These are phyloP conservation scores for Stephania yunnanensis DNA, from an alignment of 164 flowering plant species.

Conservation along the genomic window DNA sequence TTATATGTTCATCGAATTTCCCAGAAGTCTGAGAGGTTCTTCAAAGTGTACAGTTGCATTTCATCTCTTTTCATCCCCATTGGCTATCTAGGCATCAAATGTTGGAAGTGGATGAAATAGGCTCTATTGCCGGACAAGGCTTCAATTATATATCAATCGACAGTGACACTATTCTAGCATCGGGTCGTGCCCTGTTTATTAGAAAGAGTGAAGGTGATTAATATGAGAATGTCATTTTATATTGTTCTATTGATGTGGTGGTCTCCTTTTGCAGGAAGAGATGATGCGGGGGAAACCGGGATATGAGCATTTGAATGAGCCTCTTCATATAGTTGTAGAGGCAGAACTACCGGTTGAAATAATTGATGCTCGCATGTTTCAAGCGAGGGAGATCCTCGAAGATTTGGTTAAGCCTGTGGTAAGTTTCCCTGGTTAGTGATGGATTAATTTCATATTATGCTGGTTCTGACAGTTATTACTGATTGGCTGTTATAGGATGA, in stretches of 20 bases:
- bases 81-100: too few relatives aligned
- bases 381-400: conserved; percentile 85
- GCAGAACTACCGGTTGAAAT: conserved; percentile 87
- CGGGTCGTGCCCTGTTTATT: neutral
- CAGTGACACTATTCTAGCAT: neutral
- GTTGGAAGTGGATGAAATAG: too few relatives aligned
- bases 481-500: conserved; percentile 52
- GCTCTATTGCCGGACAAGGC: neutral
- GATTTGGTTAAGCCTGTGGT: conserved; percentile 89
- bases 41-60: too few relatives aligned
- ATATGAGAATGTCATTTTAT: neutral
- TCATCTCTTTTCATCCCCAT: too few relatives aligned
- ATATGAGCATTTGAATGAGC: conserved; percentile 90
- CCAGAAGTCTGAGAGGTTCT: too few relatives aligned
- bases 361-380: conserved; percentile 77
- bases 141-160: neutral
- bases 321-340: conserved; percentile 85
- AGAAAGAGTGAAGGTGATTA: neutral
- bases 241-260: neutral
- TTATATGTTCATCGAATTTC: too few relatives aligned
- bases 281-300: conserved; percentile 97
- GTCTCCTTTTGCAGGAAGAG: conserved; percentile 51
- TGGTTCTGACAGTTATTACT: neutral
- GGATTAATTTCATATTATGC: neutral
- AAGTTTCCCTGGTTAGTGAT: neutral